Evolutionary conservation across 2,329 filamentous ascomycete genomes (phyloP), one percentile per base, ranked within the genome.

Genomic region (Fusarium xyrophilum): DNA sequence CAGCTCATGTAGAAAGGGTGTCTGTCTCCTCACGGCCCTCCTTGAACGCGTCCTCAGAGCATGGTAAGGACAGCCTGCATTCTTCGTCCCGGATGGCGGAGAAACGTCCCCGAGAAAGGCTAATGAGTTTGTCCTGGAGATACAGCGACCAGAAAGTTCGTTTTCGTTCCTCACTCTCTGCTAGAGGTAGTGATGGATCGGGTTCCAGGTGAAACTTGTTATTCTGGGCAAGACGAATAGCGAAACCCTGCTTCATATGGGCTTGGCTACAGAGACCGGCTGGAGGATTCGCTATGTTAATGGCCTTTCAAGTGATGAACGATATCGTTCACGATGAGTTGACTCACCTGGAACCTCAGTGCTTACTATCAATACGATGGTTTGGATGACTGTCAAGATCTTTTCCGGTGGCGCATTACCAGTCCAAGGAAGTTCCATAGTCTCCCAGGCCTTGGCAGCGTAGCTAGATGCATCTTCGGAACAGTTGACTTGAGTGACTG

Each of bases 171-270:
- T 63, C 60, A 0, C 60, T 59, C 10, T 35, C 43, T 2, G 44
- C 28, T 2, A 28, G 4, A 0, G 59, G 23, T 2, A 50, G 36
- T 6, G 51, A 35, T 2, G 5, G 2, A 0, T 63, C 51, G 3
- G 60, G 59, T 13, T 63, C 60, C 2, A 63, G 17, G 14, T 63
- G 54, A 2, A 63, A 19, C 32, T 35, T 63, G 14, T 63, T 42
- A 8, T 63, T 63, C 27, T 63, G 59, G 4, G 60, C 60, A 4
- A 63, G 38, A 0, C 60, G 59, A 2, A 63, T 54, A 4, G 60
- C 60, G 17, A 63, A 63, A 1, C 59, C 60, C 8, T 58, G 60
- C 9, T 63, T 63, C 60, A 63, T 63, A n/a, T 63, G 60, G 2
- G 60, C 60, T 14, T 63, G 59, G 10, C 27, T 63, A 12, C 60